phyloP scores from a whole-genome alignment of 1,284 basidiomycete species.

The Cutaneotrichosporon sp. region DNA sequence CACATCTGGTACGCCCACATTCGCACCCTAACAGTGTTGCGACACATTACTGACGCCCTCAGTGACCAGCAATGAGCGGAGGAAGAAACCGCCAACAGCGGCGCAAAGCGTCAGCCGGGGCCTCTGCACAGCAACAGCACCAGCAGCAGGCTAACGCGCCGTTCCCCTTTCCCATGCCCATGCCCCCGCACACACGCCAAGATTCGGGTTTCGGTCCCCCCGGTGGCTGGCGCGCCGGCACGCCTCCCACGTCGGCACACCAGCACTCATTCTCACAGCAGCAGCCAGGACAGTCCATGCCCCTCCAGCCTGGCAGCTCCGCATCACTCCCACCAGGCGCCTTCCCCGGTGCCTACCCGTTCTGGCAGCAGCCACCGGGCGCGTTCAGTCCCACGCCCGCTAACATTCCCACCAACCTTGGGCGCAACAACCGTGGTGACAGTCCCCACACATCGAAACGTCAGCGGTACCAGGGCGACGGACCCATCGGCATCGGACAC shows the following conservation, averaged over 20 bases:
- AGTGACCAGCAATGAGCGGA: background rate
- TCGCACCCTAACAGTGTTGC: background rate
- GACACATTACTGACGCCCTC: background rate
- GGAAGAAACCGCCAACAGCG: constrained; percentile 1
- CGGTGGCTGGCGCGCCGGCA: constrained; percentile 7
- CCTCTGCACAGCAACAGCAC: background rate
- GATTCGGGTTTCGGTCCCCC: constrained; percentile 12
- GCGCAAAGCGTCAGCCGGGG: constrained; percentile 3
- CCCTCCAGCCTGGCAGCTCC: background rate
- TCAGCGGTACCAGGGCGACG: constrained; percentile 8
- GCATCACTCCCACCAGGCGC: background rate
- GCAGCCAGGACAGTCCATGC: background rate
- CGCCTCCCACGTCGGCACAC: background rate
- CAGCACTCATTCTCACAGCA: constrained; percentile 1
- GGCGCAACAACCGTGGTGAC: background rate
- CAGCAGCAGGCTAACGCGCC: background rate
- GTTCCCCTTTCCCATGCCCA: constrained; percentile 7
- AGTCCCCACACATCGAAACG: constrained; percentile 1
- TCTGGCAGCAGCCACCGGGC: constrained; percentile 12
- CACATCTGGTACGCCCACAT: background rate
- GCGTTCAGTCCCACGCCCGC: constrained; percentile 3
- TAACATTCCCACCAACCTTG: background rate
- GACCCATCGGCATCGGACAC: constrained; percentile 1
- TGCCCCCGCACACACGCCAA: constrained; percentile 12
- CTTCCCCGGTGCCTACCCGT: constrained; percentile 19